Conservation (phyloP, 306 rosid genomes). For the Glycine latifolia region DNA sequence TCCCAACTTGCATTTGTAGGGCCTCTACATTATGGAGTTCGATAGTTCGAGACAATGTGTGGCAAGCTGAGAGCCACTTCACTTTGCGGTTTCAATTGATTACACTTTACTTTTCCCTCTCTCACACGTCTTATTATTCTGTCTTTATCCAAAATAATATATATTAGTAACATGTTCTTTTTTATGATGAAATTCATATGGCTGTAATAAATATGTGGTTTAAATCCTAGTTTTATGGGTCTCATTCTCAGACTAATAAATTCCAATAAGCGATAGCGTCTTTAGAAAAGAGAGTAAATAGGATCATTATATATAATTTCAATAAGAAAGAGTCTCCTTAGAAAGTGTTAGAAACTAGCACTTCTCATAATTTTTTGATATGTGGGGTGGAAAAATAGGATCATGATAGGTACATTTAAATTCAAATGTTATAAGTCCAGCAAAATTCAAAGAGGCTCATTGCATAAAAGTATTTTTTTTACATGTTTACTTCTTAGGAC, state of each 20-base stretch:
- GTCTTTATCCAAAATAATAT: neutral
- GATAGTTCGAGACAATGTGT: neutral
- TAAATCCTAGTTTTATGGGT: neutral
- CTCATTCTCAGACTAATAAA: neutral
- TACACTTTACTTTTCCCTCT: neutral
- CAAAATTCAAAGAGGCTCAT: too few species aligned
- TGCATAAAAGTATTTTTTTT: neutral
- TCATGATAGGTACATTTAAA: neutral
- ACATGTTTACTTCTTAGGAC: neutral
- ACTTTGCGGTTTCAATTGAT: neutral
- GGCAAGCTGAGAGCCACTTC: neutral
- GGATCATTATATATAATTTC: neutral
- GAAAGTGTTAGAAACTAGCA: neutral
- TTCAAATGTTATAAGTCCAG: neutral
- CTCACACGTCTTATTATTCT: neutral
- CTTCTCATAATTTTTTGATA: neutral
- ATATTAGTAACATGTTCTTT: neutral
- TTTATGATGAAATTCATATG: neutral
- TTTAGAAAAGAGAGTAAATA: neutral
- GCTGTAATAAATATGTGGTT: neutral
- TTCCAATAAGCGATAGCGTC: neutral
- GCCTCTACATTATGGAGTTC: constrained; percentile 14
- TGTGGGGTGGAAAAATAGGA: neutral
- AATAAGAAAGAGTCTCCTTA: neutral
- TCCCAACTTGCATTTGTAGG: too few species aligned